Percentiles rank a stretch among this genome's conserved stretches.
Conservation (phyloP, 371 early-diverging fungal species). For the Rhizopus arrhizus region DNA sequence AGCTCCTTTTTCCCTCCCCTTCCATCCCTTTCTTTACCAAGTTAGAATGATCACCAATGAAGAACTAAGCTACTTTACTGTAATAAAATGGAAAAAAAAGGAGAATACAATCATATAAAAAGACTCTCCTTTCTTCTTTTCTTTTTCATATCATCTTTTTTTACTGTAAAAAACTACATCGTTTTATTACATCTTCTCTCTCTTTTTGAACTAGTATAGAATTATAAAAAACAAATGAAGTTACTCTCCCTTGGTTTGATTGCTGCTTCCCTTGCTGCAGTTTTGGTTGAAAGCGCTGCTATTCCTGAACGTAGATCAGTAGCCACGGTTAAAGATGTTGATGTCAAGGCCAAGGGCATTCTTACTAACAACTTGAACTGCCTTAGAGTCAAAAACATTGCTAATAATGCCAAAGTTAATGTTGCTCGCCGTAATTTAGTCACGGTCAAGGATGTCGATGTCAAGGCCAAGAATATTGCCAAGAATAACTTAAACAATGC, state of each 20-base stretch:
- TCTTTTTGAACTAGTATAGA: neutral
- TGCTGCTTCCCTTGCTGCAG: slow-evolving; percentile 6
- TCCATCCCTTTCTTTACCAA: neutral
- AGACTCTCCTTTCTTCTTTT: slow-evolving; percentile 1
- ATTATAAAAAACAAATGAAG: slow-evolving; percentile 16
- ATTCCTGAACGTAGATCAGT: neutral
- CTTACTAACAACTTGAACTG: neutral
- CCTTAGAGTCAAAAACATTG: neutral
- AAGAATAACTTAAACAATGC: neutral
- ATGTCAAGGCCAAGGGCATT: neutral
- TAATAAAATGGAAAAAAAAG: neutral
- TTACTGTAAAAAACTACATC: neutral
- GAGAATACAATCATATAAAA: neutral
- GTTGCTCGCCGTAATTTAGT: slow-evolving; percentile 3
- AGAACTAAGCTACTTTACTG: neutral
- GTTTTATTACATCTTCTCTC: neutral
- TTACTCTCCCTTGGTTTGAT: slow-evolving; percentile 22
- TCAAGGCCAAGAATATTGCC: neutral
- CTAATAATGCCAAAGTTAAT: neutral
- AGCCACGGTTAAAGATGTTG: neutral
- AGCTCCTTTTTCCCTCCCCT: neutral
- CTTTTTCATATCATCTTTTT: neutral
- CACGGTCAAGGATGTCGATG: slow-evolving; percentile 3
- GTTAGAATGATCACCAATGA: neutral
- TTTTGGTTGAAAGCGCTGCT: slow-evolving; percentile 2